phyloP scores from a whole-genome alignment of 2,329 filamentous ascomycete species.

The Fusarium annulatum region DNA sequence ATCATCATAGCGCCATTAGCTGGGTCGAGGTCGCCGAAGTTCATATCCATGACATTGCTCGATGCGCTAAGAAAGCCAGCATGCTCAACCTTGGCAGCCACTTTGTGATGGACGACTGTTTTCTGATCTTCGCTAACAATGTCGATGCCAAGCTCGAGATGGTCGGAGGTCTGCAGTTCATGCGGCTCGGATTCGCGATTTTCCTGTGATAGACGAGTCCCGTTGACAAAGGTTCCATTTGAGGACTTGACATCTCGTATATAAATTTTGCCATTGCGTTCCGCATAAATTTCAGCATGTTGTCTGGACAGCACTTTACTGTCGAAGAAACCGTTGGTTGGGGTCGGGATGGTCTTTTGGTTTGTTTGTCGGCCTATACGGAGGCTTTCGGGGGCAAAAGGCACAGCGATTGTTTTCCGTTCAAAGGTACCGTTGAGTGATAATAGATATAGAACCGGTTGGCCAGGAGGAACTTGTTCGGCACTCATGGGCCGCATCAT shows the following conservation, averaged over 20 bases:
- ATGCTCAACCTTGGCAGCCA: slow-evolving; percentile 95
- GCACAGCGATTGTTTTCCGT: slow-evolving; percentile 93
- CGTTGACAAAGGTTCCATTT: slow-evolving; percentile 98
- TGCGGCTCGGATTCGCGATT: slow-evolving; percentile 97
- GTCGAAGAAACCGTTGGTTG: slow-evolving; percentile 94
- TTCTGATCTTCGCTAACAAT: slow-evolving; percentile 99
- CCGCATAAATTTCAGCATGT: slow-evolving; percentile 96
- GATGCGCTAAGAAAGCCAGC: slow-evolving; percentile 83
- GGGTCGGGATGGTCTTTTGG: slow-evolving; percentile 91
- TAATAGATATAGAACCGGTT: slow-evolving; percentile 84
- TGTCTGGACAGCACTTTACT: slow-evolving; percentile 97
- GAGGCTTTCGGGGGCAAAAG: slow-evolving; percentile 92
- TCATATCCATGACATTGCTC: slow-evolving; percentile 86
- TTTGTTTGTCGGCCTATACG: slow-evolving; percentile 97
- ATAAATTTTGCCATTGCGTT: slow-evolving; percentile 86
- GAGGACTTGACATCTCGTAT: slow-evolving; percentile 98
- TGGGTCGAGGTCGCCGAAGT: slow-evolving; percentile 90
- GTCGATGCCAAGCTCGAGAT: slow-evolving; percentile 94
- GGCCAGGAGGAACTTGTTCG: slow-evolving; percentile 70
- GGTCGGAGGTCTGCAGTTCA: slow-evolving; percentile 90
- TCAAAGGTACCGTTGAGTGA: slow-evolving; percentile 98
- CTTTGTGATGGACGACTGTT: slow-evolving; percentile 98
- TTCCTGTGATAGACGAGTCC: slow-evolving; percentile 87
- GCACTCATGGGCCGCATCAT: slow-evolving; percentile 71
- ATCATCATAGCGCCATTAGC: slow-evolving; percentile 79